These are phyloP conservation scores for Ophiostoma sp. DNA, from an alignment of 2,329 filamentous ascomycete genomes.

Conservation along the genomic window DNA sequence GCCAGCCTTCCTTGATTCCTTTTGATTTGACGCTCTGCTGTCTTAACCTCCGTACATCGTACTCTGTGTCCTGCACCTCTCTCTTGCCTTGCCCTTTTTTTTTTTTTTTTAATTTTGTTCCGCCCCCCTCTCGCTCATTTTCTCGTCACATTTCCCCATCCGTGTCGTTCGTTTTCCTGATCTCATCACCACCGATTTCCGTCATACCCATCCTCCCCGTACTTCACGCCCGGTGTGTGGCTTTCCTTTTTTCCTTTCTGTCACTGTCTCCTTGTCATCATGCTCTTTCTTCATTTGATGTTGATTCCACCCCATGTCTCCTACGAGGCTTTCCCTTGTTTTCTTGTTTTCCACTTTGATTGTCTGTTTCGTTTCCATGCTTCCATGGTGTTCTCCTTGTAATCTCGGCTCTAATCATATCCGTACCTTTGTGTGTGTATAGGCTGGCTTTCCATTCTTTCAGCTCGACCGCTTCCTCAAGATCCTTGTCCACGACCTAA, in stretches of 20 bases:
- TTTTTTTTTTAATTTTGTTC: not conserved
- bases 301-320: not conserved
- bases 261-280: not conserved
- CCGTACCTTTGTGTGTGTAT: not conserved
- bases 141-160: not conserved
- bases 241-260: too few relatives aligned
- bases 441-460: conserved; percentile 88
- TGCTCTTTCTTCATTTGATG: not conserved
- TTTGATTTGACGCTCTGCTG: not conserved
- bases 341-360: not conserved
- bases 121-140: not conserved
- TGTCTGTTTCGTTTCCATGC: not conserved
- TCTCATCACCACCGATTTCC: not conserved
- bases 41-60: not conserved
- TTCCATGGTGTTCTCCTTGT: not conserved
- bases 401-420: not conserved
- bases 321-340: not conserved
- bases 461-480: conserved; percentile 93
- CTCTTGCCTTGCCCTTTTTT: not conserved
- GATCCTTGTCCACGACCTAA: conserved; percentile 84
- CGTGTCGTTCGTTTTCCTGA: conserved; percentile 10
- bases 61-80: not conserved
- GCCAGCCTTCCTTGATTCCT: not conserved
- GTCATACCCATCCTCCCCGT: not conserved
- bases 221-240: not conserved